phyloP scores from a whole-genome alignment of 495 filamentous ascomycete genomes.

The Aspergillus bertholletiae region DNA sequence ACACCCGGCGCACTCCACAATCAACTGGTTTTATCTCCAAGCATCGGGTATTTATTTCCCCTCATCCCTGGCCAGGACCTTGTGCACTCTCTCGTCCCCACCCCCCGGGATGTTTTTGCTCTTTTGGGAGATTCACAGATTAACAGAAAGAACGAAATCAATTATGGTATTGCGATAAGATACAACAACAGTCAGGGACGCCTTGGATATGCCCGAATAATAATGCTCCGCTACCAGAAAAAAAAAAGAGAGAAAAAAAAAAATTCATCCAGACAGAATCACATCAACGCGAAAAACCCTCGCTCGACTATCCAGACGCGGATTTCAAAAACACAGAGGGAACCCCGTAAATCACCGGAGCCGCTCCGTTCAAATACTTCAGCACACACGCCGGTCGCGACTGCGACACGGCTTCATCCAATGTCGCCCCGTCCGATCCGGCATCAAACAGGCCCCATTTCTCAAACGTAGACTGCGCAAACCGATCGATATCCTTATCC shows the following conservation, averaged over 20 bases:
- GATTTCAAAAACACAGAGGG: conserved; percentile 71
- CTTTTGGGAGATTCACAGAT: background rate
- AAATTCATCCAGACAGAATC: too few species aligned
- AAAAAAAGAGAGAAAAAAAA: background rate
- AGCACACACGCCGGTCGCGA: conserved; percentile 74
- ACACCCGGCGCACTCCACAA: background rate
- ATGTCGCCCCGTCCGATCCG: conserved; percentile 21
- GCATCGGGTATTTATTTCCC: too few species aligned
- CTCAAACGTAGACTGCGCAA: conserved; percentile 70
- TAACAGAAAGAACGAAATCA: too few species aligned
- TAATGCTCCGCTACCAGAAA: background rate
- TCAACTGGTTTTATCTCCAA: too few species aligned
- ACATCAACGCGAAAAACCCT: background rate
- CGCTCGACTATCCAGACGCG: conserved; percentile 3
- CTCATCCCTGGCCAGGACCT: too few species aligned
- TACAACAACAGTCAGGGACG: too few species aligned
- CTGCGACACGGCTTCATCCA: conserved; percentile 76
- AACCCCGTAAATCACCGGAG: conserved; percentile 90
- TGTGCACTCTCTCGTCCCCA: too few species aligned
- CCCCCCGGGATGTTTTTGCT: too few species aligned
- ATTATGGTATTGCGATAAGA: too few species aligned
- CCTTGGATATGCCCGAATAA: background rate
- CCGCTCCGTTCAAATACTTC: conserved; percentile 87
- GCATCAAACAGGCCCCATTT: conserved; percentile 72
- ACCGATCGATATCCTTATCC: conserved; percentile 92